phyloP scores from a whole-genome alignment of 331 rosid species.

The Cydonia oblonga region DNA sequence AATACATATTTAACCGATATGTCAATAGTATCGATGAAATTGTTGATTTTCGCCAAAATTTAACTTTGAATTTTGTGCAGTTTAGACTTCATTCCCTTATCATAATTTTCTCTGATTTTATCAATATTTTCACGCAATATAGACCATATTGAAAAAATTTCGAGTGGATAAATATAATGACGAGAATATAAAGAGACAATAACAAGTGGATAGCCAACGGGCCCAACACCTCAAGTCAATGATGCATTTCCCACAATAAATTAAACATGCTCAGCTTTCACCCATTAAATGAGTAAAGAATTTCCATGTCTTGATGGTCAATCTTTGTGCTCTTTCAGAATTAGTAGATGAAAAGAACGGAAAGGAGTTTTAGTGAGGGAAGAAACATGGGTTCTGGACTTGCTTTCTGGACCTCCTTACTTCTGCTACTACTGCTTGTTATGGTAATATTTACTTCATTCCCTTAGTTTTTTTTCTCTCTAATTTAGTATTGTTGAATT shows the following conservation, averaged over 20 bases:
- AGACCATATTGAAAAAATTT: no score
- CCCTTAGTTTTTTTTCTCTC: background rate
- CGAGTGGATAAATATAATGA: no score
- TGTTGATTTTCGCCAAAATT: no score
- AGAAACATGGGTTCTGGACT: background rate
- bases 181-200: background rate
- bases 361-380: background rate
- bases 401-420: background rate
- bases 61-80: no score
- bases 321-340: background rate
- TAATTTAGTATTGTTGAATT: no score
- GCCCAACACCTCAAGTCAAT: background rate
- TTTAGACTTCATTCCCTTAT: no score
- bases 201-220: background rate
- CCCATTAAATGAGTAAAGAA: no score
- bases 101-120: no score
- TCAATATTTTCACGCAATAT: no score
- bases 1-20: no score
- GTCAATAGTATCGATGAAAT: no score
- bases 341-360: background rate
- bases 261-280: background rate
- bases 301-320: background rate
- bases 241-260: background rate
- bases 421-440: conserved; percentile 2
- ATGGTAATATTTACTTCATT: background rate